Evolutionary conservation across 306 rosid genomes (phyloP), one percentile per base, ranked within the genome.

Genomic region (Cucurbita ficifolia): DNA sequence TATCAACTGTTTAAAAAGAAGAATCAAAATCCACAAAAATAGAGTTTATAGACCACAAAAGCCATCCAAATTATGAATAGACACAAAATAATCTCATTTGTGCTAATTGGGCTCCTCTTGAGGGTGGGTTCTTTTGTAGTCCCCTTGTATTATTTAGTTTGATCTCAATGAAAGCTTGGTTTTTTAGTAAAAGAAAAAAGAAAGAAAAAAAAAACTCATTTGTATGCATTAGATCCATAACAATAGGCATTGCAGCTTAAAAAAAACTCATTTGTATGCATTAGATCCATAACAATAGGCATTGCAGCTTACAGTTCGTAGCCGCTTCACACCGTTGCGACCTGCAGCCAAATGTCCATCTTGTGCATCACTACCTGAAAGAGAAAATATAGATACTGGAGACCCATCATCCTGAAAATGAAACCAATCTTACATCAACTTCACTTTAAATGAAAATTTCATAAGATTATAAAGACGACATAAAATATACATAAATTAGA

Each of bases 311-410:
- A 88, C 93, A 73, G 97, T 90, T 51, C 98, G 90, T 57, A 94
- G 81, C 45, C 98, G 95, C 79, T 90, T 94, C 65, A 94, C 97
- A 19, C 98, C 98, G 36, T 90, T 94, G 14, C 98, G 96, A 69
- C 91, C 98, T 6, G 97, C 98, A 57, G 87, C 91, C 77, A 94
- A 79, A 83, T 90, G 96, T 17, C 96, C 97, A 55, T 94, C 98
- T 83, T 94, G 97, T 16, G 92, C 87, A 83, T 79, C 90, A 77
- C 87, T 90, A 19, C 98, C 98, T 5, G 89, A 84, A 39, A 94
- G 84, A 70, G 97, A 87, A 75, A 94, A 94, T 46, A 94, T 79
- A 4, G 98, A 90, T 11, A 94, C 98, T 6, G 82, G 89, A 71
- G 98, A 82, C 42, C 96, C 98, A 74, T 90, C 97, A 75, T 94